Evolutionary conservation across 306 rosid genomes (phyloP).

Genomic region (Argentina anserina): DNA sequence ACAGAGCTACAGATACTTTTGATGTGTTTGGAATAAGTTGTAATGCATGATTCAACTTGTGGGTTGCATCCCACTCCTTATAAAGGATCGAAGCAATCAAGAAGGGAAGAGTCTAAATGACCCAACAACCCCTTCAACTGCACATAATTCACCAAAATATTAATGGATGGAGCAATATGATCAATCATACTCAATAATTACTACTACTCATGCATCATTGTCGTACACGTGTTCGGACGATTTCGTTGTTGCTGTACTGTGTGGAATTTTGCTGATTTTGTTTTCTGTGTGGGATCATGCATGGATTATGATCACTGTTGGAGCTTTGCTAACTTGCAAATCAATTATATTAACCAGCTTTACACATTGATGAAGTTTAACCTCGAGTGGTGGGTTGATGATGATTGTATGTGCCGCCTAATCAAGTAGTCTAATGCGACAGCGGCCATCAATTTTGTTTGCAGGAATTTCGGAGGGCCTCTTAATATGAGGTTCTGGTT

Average conservation of each 20-base stretch:
- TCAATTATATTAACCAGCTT: background rate
- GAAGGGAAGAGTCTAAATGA: constrained; percentile 9
- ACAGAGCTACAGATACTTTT: too few species aligned
- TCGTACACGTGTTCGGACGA: constrained; percentile 54
- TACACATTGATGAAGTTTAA: background rate
- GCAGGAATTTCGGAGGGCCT: background rate
- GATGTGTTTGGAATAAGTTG: too few species aligned
- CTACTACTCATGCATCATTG: constrained; percentile 12
- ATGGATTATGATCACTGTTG: background rate
- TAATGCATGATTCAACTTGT: constrained; percentile 4
- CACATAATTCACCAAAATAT: constrained; percentile 3
- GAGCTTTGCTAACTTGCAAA: background rate
- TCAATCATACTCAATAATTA: constrained; percentile 19
- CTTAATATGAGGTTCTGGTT: background rate
- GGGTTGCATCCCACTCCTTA: constrained; percentile 36
- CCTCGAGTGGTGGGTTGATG: background rate
- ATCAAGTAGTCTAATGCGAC: constrained; percentile 10
- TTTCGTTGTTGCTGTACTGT: background rate
- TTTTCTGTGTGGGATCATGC: background rate
- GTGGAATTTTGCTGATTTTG: constrained; percentile 1
- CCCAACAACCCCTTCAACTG: constrained; percentile 42
- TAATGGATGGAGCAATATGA: constrained; percentile 19
- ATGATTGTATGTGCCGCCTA: background rate
- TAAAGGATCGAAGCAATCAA: constrained; percentile 36
- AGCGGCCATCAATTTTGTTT: constrained; percentile 3